phyloP scores from a whole-genome alignment of 306 rosid species.

The Vigna angularis region DNA sequence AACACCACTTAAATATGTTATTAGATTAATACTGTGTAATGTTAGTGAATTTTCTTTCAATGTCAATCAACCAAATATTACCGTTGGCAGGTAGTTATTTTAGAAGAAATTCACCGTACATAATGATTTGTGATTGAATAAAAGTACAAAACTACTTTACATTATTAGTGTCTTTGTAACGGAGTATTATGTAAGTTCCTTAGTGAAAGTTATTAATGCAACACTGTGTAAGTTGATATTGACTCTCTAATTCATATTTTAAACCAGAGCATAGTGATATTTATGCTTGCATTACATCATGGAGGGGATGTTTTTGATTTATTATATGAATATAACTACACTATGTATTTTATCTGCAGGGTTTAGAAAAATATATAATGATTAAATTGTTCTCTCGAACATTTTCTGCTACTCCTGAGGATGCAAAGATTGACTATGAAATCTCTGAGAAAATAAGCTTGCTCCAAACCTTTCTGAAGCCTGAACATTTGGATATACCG shows the following conservation, averaged over 20 bases:
- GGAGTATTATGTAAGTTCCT: constrained; percentile 17
- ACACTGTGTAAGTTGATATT: neutral
- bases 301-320: neutral
- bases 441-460: constrained; percentile 56
- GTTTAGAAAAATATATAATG: constrained; percentile 77
- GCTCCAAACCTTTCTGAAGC: constrained; percentile 73
- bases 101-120: too few species aligned
- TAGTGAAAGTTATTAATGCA: neutral
- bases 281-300: neutral
- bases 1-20: too few species aligned
- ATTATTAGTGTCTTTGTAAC: neutral
- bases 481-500: constrained; percentile 76
- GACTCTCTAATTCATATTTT: neutral
- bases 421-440: constrained; percentile 58
- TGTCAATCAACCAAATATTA: too few species aligned
- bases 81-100: too few species aligned
- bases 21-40: too few species aligned
- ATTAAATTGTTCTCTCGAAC: constrained; percentile 73
- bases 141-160: too few species aligned
- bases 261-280: neutral
- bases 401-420: constrained; percentile 60
- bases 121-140: too few species aligned
- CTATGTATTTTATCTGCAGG: constrained; percentile 47
- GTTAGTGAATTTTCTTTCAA: too few species aligned
- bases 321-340: constrained; percentile 5